Evolutionary conservation across 192 early-diverging fungal species (phyloP), one percentile per base, ranked within the genome.

Genomic region (Mortierella alpina): DNA sequence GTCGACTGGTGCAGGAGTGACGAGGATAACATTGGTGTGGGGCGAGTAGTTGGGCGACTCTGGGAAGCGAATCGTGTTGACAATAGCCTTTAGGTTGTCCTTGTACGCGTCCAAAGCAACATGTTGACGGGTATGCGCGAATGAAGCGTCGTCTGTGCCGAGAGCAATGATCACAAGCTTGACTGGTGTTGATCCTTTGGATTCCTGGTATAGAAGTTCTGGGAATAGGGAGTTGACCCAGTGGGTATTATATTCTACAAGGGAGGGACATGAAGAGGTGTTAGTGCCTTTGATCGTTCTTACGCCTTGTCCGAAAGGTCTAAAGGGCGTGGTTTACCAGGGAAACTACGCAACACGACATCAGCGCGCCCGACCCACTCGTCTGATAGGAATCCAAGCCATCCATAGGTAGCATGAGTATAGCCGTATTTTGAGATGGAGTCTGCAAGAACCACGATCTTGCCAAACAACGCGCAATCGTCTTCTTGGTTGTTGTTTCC

Each of bases 91-190:
- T 18, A 95, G 54, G 64, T 97, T 94, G 9, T 78, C 59, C 15
- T 81, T 76, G 78, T 90, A 97, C 6, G 80, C 50, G 1, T 73
- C 70, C 14, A 95, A 22, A 1, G 93, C 75, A 3, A 95, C 89
- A 65, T 91, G 89, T 59, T 93, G 91, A 14, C 68, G 57, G 6
- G 82, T 82, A 7, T 71, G 68, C 4, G 83, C 84, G 45, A 89
- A 62, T 0, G 86, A 84, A 0, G 93, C 90, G 78, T 97, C 96
- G 74, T 96, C 95, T 0, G 96, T 90, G 42, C 96, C 96, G 48
- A 95, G 88, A 57, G 93, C 93, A n/a, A 97, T 68, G 8, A 87
- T 83, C 68, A 95, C 83, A 8, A 95, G 82, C 23, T 75, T 76
- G 31, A 92, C 75, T 10, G 84, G 58, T 4, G 86, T 63, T 12